A percentile compares a stretch with the other conserved stretches of the same genome.
Conservation (phyloP, 1,284 basidiomycete species). For the Butyriboletus regius region DNA sequence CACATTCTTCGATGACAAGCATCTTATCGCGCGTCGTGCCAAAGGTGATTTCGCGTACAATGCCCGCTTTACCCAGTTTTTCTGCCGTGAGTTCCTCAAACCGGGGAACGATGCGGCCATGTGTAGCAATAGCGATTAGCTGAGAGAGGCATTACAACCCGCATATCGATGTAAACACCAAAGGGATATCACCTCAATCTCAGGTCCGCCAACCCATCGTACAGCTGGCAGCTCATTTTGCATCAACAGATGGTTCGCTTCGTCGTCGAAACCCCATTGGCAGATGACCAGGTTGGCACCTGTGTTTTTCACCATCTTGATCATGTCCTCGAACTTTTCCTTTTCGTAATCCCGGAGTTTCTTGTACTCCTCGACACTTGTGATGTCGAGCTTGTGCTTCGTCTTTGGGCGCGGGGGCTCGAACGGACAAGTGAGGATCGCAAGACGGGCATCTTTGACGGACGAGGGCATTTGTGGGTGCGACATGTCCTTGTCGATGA, state of each 20-base stretch:
- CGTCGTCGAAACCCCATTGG: conserved; percentile 99
- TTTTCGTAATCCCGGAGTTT: conserved; percentile 92
- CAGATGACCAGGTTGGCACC: conserved; percentile 98
- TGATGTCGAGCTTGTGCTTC: conserved; percentile 98
- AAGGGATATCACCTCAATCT: conserved; percentile 74
- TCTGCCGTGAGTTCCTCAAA: conserved; percentile 90
- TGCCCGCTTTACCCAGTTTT: conserved; percentile 88
- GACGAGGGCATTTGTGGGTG: conserved; percentile 94
- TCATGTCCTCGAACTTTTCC: conserved; percentile 95
- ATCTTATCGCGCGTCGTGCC: conserved; percentile 98
- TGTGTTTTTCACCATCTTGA: conserved; percentile 92
- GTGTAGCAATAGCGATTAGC: conserved; percentile 97
- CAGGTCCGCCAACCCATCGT: conserved; percentile 96
- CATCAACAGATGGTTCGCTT: conserved; percentile 96
- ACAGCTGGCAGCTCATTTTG: conserved; percentile 98
- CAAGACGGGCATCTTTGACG: conserved; percentile 84
- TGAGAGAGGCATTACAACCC: conserved; percentile 28
- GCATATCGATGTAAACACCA: background rate
- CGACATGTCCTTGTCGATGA: conserved; percentile 99
- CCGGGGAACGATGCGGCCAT: conserved; percentile 94
- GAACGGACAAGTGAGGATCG: conserved; percentile 97
- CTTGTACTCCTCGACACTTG: conserved; percentile 95
- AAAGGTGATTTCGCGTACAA: conserved; percentile 90
- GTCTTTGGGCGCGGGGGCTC: conserved; percentile 98
- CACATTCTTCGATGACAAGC: conserved; percentile 98